Evolutionary conservation across 108 stramenopile genomes (phyloP).

Genomic region (Nitzschia sp.): DNA sequence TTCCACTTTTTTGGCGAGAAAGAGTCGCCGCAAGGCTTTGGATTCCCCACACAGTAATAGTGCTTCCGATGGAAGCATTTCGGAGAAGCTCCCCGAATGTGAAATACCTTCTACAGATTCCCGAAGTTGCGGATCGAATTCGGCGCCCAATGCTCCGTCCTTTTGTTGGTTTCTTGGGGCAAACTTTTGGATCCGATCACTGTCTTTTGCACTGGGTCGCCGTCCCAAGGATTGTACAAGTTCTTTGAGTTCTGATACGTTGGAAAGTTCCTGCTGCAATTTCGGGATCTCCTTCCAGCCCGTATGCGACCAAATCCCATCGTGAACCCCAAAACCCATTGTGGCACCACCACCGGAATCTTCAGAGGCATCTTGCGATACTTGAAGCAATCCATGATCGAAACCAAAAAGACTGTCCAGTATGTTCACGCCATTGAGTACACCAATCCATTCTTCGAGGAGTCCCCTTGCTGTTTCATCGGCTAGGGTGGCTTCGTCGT

Average conservation of each 20-base stretch:
- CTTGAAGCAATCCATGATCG: constrained; percentile 56
- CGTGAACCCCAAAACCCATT: constrained; percentile 58
- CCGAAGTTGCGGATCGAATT: constrained; percentile 47
- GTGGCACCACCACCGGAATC: background rate
- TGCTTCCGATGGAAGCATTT: constrained; percentile 80
- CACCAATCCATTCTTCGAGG: constrained; percentile 45
- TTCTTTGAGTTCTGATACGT: constrained; percentile 57
- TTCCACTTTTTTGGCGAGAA: constrained; percentile 70
- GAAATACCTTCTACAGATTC: constrained; percentile 62
- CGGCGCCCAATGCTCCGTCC: constrained; percentile 59
- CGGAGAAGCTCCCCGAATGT: constrained; percentile 53
- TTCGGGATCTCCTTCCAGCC: constrained; percentile 63
- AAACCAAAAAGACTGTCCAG: constrained; percentile 67
- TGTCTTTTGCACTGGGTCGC: constrained; percentile 55
- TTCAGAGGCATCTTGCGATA: constrained; percentile 19
- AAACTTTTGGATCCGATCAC: constrained; percentile 49
- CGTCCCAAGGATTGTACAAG: constrained; percentile 51
- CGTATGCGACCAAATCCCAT: constrained; percentile 68
- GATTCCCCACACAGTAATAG: constrained; percentile 47
- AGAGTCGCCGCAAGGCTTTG: constrained; percentile 52
- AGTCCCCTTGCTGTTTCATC: constrained; percentile 42
- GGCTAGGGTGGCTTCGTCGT: constrained; percentile 27
- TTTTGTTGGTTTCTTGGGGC: constrained; percentile 38
- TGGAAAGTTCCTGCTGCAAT: constrained; percentile 46
- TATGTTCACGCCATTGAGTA: constrained; percentile 50